Base-by-base conservation (phyloP, 768 basidiomycete species). In the Amanita subjunquillea region DNA sequence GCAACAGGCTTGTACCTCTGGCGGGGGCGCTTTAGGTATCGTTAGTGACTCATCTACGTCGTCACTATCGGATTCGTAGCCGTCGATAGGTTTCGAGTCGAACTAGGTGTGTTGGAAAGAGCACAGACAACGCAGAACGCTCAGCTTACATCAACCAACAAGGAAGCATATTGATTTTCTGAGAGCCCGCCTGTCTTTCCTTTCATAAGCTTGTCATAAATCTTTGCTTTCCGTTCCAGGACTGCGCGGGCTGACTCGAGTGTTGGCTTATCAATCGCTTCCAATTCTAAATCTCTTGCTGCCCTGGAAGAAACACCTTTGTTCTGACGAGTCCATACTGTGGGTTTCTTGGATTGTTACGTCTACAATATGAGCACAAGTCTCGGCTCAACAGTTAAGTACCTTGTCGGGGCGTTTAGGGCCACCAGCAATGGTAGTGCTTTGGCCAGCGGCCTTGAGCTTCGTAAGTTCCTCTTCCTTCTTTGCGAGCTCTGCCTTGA, bases 141-240 rank as follows among this genome's bases (percentile, higher is more conserved):
- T 3, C 29, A 27, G n/a, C 88, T 62, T 62, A 91, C 90, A 62
- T 92, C 88, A 0, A 92, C 87, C 54, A 91, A 67, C 15, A 91
- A 66, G 1, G 73, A 69, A 50, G 83, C 83, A 54, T 80, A 86
- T 60, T 93, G 87, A 50, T 75, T 76, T 54, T 91, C 88, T 41
- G 62, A 84, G 60, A 93, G 61, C 3, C 90, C 89, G 0, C 83
- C 89, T 9, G 80, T 80, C 65, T 88, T 85, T 10, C 91, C 91
- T 59, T 79, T 83, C 61, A 74, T 69, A 36, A 92, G 63, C 62
- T 91, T 83, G 9, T 91, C 85, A 58, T 93, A 92, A 45, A 88
- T 78, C 65, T 80, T 78, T 3, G 87, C 80, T 63, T 93, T 92
- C 54, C 83, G 74, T 64, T 91, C 85, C 34, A 92, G 67, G 1